Evolutionary conservation across 139 green algal genomes (phyloP), one percentile per base, ranked within the genome.

Genomic region (Auxenochlorella pyrenoidosa): DNA sequence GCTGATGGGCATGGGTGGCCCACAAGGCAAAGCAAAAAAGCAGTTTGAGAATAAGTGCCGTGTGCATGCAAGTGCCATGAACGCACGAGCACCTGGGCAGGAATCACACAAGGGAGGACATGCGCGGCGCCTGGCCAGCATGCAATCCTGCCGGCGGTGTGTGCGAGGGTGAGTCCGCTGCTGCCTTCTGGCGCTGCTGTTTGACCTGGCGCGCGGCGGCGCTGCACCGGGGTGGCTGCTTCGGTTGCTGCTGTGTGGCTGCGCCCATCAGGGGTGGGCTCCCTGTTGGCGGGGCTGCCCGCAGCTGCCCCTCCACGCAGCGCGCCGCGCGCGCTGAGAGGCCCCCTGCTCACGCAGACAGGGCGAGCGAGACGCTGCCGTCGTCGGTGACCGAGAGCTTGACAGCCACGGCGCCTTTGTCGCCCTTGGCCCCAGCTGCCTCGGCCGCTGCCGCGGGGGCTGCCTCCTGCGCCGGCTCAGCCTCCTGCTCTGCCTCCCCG

Each of bases 161-260:
- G 16, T 24, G 54, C 54, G 16, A 63, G 66, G 32, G 13, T 40
- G 16, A 32, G 16, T 40, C 66, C 32, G 79, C 79, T 63, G 79
- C 79, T 84, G 79, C 79, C 79, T 44, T 84, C 58, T 73, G 79
- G 79, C 79, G 79, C 79, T 84, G 79, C 79, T 60, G 60, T 73
- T 47, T 83, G 38, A 84, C 79, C 59, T 84, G 70, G 63, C 30
- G 79, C 54, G 79, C 58, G 54, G 77, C 34, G 13, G 51, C 21
- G n/a, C 47, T 36, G 51, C 19, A 22, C 32, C 24, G 24, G 76
- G 73, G 4, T 26, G 41, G 16, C 26, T 38, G 19, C 32, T 32
- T 44, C 6, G 47, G 44, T 32, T 41, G 47, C 4, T 0, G 76
- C 19, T 19, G 26, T 3, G n/a, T 54, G 47, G 47, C 47, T 54